Evolutionary conservation across 352 stramenopile genomes (phyloP).

Genomic region (Pythium rhizo-oryzae): DNA sequence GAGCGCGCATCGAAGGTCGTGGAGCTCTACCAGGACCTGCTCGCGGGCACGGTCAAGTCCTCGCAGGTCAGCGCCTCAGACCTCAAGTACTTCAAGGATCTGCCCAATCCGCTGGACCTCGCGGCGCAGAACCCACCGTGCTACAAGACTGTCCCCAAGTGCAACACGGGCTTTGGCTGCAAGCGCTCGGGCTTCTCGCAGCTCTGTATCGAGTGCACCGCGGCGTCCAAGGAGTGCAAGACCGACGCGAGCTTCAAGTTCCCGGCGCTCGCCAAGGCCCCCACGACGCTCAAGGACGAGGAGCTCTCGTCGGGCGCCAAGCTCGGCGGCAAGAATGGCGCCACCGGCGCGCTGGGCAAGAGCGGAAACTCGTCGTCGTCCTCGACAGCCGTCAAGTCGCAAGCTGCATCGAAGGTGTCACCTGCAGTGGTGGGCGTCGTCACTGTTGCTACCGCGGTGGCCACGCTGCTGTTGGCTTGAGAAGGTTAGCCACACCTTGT

Average conservation of each 20-base stretch:
- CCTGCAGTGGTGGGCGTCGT: too few species aligned
- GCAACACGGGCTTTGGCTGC: slow-evolving; percentile 55
- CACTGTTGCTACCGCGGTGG: too few species aligned
- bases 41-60: slow-evolving; percentile 35
- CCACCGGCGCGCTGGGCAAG: too few species aligned
- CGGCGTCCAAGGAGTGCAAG: slow-evolving; percentile 38
- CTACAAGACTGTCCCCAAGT: slow-evolving; percentile 61
- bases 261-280: slow-evolving; percentile 60
- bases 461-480: too few species aligned
- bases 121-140: slow-evolving; percentile 61
- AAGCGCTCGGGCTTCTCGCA: slow-evolving; percentile 73
- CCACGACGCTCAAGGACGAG: slow-evolving; percentile 12
- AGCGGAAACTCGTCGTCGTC: too few species aligned
- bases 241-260: slow-evolving; percentile 57
- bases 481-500: too few species aligned
- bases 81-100: slow-evolving; percentile 42
- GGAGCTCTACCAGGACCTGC: slow-evolving; percentile 46
- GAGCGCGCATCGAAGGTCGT: slow-evolving; percentile 52
- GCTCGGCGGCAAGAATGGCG: slow-evolving; percentile 11
- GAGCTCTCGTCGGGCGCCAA: slow-evolving; percentile 30
- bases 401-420: too few species aligned
- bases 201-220: slow-evolving; percentile 55
- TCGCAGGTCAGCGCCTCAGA: slow-evolving; percentile 41
- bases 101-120: slow-evolving; percentile 54
- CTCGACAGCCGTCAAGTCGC: too few species aligned